Percentiles rank a stretch among this genome's conserved stretches.
phyloP scores from a whole-genome alignment of 2,329 filamentous ascomycete genomes.

The Xylaria sp. region DNA sequence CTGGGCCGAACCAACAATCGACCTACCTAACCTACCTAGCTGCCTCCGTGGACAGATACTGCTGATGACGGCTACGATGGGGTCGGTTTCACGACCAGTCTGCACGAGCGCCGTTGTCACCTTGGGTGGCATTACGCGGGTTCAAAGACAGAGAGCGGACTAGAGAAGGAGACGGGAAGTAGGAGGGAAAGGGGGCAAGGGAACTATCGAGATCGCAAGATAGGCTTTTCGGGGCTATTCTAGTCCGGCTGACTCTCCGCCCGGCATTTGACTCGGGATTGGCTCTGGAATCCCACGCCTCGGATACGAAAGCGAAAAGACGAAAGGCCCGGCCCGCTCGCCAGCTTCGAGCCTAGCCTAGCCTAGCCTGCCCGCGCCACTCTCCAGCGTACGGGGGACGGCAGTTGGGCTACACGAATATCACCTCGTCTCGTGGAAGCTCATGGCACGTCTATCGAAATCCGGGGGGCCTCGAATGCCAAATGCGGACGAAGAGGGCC shows the following conservation, averaged over 20 bases:
- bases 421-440: background rate
- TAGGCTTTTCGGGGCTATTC: background rate
- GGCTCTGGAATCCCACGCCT: constrained; percentile 6
- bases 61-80: background rate
- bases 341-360: constrained; percentile 9
- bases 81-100: background rate
- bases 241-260: background rate
- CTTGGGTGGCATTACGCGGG: background rate
- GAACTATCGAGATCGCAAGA: background rate
- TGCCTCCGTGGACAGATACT: background rate
- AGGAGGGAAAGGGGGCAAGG: background rate
- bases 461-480: background rate
- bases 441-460: background rate
- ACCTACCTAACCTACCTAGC: background rate
- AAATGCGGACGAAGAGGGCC: constrained; percentile 1
- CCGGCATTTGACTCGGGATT: background rate
- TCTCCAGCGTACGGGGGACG: constrained; percentile 8
- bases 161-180: background rate
- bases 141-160: background rate
- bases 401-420: constrained; percentile 13
- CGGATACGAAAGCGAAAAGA: constrained; percentile 3
- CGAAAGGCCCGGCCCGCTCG: constrained; percentile 34
- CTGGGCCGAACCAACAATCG: background rate
- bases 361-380: background rate
- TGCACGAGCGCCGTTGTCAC: background rate